Evolutionary conservation across 2,329 filamentous ascomycete species (phyloP), one percentile per base, ranked within the genome.

Genomic region (Mariannaea elegans): DNA sequence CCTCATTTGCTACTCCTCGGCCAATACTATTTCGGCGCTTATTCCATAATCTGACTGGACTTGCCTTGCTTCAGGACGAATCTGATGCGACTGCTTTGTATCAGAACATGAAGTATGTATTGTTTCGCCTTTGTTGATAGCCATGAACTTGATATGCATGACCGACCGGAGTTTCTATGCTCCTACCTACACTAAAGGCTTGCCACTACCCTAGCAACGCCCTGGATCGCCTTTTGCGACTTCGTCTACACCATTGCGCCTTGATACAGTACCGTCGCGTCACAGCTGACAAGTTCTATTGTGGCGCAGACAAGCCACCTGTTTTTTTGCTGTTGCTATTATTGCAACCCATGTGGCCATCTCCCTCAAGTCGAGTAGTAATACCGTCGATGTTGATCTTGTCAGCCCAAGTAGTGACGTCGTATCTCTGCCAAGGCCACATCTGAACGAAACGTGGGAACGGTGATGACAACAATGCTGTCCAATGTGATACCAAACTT

Each of bases 311-410:
- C 41, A 32, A 36, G 9, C 36, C 39, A 21, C 12, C 27, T 44
- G 8, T 10, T 5, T 27, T 27, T 19, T 34, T 27, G 5, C 24
- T 8, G 48, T 27, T 47, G 23, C 55, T 49, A 54, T 59, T 49
- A 38, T 31, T 13, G 36, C 27, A 14, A 32, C 34, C 10, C 12
- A 38, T 48, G 56, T 49, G 56, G 56, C 49, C 44, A 49, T 59
- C 36, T 44, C 19, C 31, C 41, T 38, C 27, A 16, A 23, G 44
- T 29, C 27, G 32, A 41, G 54, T n/a, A 39, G n/a, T 16, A 32
- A 41, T 21, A 29, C 16, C 7, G 13, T 16, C 7, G 16, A 29
- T 16, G 48, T 8, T 39, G 18, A n/a, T 10, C 41, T 19, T 12
- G 41, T 38, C 34, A 49, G 45, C 32, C 32, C 32, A 36, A 36